Base-by-base conservation (phyloP, 345 rosid species). In the Pistacia integerrima region DNA sequence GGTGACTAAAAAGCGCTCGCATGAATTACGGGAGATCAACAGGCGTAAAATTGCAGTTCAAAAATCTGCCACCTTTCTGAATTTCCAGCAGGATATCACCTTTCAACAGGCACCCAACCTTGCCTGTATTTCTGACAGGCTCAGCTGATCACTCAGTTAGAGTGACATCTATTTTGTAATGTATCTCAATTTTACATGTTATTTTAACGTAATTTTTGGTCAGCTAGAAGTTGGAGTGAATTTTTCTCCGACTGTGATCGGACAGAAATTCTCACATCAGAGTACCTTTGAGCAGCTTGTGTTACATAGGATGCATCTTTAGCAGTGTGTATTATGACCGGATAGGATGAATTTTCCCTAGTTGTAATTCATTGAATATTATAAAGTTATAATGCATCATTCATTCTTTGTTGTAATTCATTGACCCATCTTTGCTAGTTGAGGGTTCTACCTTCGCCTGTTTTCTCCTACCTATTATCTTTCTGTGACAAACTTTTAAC, bases 91-190 rank as follows among this genome's bases (percentile, higher is more conserved):
- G n/a, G n/a, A n/a, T n/a, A n/a, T n/a, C n/a, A n/a, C n/a, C n/a
- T n/a, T n/a, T n/a, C n/a, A n/a, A n/a, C n/a, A n/a, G 22, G 22
- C 22, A 22, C 22, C 22, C 22, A 22, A 22, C 22, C 22, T 22
- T 22, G 22, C 22, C 22, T 22, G 22, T 22, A 22, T 22, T 22
- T 22, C 22, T 22, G 22, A 22, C 22, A 22, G 94, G 92, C 8
- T 91, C 94, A 17, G 89, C 88, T 14, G 94, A 91, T 84, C 76
- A 87, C 82, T 91, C 94, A 0, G 92, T 91, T 64, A 84, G 90
- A 22, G 92, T 91, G 41, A 86, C 92, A 54, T 84, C 92, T 13
- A 77, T 85, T 2, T 73, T 62, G 12, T 89, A 76, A 82, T 14
- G 52, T 16, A 22, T 41, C 70, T 38, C 63, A 54, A 13, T 7